Evolutionary conservation across 2,329 filamentous ascomycete genomes (phyloP).

Genomic region (Cordyceps cicadae): DNA sequence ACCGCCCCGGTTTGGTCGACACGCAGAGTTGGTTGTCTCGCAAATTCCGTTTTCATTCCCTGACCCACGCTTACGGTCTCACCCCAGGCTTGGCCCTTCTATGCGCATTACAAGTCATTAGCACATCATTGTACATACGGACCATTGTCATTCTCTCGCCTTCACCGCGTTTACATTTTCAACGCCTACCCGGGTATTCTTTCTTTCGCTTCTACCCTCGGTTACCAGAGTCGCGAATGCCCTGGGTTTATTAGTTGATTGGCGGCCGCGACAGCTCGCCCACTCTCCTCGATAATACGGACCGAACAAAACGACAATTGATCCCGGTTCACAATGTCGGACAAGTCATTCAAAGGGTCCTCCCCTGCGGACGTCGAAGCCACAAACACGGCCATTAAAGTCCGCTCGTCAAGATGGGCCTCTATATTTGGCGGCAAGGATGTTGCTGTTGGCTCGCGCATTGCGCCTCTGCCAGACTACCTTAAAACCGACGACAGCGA

Average conservation of each 20-base stretch:
- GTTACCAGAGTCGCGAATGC: background rate
- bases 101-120: background rate
- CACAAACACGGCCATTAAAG: slow-evolving; percentile 9
- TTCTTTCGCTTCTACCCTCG: background rate
- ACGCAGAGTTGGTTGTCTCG: background rate
- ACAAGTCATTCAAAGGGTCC: slow-evolving; percentile 5
- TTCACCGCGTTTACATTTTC: background rate
- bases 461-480: slow-evolving; percentile 36
- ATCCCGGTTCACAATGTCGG: slow-evolving; percentile 13
- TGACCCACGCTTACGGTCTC: background rate
- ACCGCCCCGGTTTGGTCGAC: background rate
- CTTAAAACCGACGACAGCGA: slow-evolving; percentile 34
- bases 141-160: background rate
- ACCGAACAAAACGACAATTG: slow-evolving; percentile 17
- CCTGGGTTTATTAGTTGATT: background rate
- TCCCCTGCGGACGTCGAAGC: slow-evolving; percentile 13
- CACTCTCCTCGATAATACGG: background rate
- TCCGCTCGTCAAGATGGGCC: slow-evolving; percentile 22
- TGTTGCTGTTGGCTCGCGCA: slow-evolving; percentile 42
- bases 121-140: background rate
- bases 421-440: slow-evolving; percentile 30
- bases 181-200: background rate
- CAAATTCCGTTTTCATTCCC: slow-evolving; percentile 9
- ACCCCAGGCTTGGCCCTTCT: background rate
- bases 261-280: background rate